Evolutionary conservation across 2,329 filamentous ascomycete genomes (phyloP).

Genomic region (Cladorrhinum sp.): DNA sequence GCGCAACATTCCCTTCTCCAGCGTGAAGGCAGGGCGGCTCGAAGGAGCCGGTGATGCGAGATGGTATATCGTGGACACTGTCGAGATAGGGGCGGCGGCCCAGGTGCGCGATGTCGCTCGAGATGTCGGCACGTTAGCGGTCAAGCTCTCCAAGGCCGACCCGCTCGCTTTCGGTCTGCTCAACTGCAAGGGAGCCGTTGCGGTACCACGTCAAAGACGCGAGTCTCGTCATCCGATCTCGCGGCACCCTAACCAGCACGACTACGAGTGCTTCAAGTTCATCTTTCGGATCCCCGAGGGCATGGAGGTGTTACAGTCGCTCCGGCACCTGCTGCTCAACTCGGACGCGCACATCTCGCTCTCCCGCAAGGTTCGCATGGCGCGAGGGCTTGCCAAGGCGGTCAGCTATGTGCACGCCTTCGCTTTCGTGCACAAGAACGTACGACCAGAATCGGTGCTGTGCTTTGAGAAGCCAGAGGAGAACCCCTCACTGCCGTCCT

Average conservation of each 20-base stretch:
- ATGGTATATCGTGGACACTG: conserved; percentile 12
- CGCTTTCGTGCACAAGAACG: conserved; percentile 26
- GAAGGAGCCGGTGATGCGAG: not conserved
- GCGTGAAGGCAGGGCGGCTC: not conserved
- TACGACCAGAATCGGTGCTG: conserved; percentile 20
- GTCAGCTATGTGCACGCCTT: conserved; percentile 18
- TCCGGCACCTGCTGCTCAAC: conserved; percentile 4
- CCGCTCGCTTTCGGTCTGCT: conserved; percentile 32
- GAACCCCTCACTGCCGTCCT: not conserved
- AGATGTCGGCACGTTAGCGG: conserved; percentile 29
- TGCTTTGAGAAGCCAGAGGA: not conserved
- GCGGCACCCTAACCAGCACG: not conserved
- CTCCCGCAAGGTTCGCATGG: not conserved
- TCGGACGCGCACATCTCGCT: not conserved
- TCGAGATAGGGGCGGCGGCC: conserved; percentile 6
- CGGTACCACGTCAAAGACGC: too few species aligned
- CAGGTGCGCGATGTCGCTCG: conserved; percentile 11
- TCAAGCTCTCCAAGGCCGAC: conserved; percentile 27
- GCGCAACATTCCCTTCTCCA: conserved; percentile 3
- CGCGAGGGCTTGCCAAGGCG: conserved; percentile 12
- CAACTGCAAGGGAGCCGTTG: conserved; percentile 29
- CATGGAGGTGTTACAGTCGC: too few species aligned
- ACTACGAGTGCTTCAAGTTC: too few species aligned
- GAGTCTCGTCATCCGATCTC: too few species aligned
- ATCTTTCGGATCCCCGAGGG: too few species aligned